Conservation (phyloP, 164 flowering plant genomes). For the Berberis vulgaris region DNA sequence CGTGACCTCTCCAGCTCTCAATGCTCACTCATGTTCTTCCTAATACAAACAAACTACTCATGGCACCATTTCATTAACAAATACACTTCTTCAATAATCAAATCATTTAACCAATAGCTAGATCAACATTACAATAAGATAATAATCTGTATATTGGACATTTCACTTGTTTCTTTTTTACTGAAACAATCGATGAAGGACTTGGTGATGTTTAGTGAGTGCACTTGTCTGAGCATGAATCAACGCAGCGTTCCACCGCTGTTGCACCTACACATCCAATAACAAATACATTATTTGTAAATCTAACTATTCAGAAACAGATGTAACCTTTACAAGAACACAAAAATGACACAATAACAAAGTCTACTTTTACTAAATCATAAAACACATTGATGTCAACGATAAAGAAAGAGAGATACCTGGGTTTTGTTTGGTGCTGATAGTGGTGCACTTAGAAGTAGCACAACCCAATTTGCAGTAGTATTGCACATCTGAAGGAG, state of each 20-base stretch:
- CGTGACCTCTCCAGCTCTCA: too few species aligned
- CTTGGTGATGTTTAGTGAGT: not conserved
- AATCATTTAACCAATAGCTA: too few species aligned
- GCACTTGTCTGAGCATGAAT: slow-evolving; percentile 14
- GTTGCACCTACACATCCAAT: slow-evolving; percentile 7
- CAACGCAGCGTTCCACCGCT: slow-evolving; percentile 16
- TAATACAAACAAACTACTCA: too few species aligned
- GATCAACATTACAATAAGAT: too few species aligned
- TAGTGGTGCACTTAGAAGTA: slow-evolving; percentile 24
- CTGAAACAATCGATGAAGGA: too few species aligned
- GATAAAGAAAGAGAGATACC: slow-evolving; percentile 13
- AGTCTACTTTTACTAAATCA: not conserved
- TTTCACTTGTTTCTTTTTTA: too few species aligned
- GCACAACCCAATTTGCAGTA: slow-evolving; percentile 45
- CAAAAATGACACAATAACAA: not conserved
- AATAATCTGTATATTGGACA: too few species aligned
- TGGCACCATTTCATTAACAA: too few species aligned
- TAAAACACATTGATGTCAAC: not conserved
- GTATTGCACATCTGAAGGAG: slow-evolving; percentile 3
- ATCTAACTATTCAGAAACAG: not conserved
- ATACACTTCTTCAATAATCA: too few species aligned
- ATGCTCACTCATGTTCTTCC: too few species aligned
- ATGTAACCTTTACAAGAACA: not conserved
- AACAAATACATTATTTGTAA: not conserved
- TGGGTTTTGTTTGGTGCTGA: slow-evolving; percentile 32